A percentile compares a stretch with the other conserved stretches of the same genome.
Evolutionary conservation across 2,329 filamentous ascomycete genomes (phyloP).

Genomic region (Domatiomyces globalis): DNA sequence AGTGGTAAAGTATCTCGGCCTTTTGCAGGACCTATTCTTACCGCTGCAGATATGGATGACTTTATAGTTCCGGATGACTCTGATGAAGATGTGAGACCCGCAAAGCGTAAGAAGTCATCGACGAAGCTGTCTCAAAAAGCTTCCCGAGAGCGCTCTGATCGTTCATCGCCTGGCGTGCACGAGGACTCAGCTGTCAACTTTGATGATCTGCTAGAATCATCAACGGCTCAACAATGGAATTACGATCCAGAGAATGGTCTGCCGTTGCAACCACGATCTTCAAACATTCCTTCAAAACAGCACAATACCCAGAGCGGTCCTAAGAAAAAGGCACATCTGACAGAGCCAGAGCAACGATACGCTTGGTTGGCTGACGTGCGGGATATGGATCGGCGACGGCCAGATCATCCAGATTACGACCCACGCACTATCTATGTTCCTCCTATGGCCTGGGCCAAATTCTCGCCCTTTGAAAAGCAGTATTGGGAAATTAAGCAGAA

Average conservation of each 20-base stretch:
- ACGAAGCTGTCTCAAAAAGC: slow-evolving; percentile 30
- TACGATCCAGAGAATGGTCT: slow-evolving; percentile 49
- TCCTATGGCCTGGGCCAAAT: slow-evolving; percentile 60
- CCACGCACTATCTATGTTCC: slow-evolving; percentile 84
- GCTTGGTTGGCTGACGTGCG: slow-evolving; percentile 74
- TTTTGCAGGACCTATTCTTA: neutral
- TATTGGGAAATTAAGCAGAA: slow-evolving; percentile 99
- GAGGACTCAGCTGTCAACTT: slow-evolving; percentile 38
- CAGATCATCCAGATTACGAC: slow-evolving; percentile 76
- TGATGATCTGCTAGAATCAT: slow-evolving; percentile 43
- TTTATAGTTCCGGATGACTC: slow-evolving; percentile 82
- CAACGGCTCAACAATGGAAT: slow-evolving; percentile 72
- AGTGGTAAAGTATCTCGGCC: slow-evolving; percentile 32
- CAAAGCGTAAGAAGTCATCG: slow-evolving; percentile 56
- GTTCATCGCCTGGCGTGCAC: slow-evolving; percentile 25
- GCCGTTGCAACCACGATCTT: slow-evolving; percentile 35
- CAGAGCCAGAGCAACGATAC: slow-evolving; percentile 75
- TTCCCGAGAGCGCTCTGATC: slow-evolving; percentile 27
- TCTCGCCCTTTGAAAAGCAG: slow-evolving; percentile 91
- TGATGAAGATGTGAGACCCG: slow-evolving; percentile 51
- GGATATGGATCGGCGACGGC: slow-evolving; percentile 70
- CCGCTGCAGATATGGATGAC: slow-evolving; percentile 56
- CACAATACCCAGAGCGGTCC: slow-evolving; percentile 23
- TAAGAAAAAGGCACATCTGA: slow-evolving; percentile 58
- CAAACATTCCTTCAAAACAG: slow-evolving; percentile 24